Conservation (phyloP, 768 basidiomycete genomes). For the Suillus paluster region DNA sequence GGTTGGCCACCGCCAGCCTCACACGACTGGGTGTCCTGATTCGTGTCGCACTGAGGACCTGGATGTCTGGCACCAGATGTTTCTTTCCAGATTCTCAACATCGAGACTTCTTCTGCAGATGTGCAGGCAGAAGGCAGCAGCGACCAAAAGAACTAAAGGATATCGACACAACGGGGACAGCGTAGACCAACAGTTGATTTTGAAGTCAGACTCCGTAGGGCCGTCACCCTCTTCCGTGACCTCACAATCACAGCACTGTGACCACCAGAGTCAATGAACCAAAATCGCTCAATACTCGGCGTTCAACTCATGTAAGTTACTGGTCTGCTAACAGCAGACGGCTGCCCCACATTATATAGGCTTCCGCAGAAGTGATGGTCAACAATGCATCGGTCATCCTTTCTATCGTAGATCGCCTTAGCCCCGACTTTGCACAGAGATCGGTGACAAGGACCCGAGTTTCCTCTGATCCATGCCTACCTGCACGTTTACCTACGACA, state of each 20-base stretch:
- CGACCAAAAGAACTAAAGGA: background rate
- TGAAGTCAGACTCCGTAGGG: no score
- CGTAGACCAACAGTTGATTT: background rate
- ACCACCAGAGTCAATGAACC: background rate
- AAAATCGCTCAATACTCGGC: background rate
- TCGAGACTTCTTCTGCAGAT: conserved; percentile 21
- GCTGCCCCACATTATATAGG: background rate
- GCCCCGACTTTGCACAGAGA: conserved; percentile 19
- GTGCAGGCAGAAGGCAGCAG: background rate
- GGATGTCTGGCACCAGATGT: conserved; percentile 46
- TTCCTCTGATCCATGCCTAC: conserved; percentile 60
- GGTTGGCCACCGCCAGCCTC: conserved; percentile 31
- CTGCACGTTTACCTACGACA: conserved; percentile 68
- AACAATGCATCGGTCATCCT: conserved; percentile 53
- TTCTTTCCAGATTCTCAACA: conserved; percentile 57
- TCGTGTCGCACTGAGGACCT: conserved; percentile 13
- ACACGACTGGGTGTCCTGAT: conserved; percentile 32
- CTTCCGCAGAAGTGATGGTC: conserved; percentile 38
- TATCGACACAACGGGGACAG: background rate
- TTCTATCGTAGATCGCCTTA: conserved; percentile 31
- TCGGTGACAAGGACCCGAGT: conserved; percentile 45
- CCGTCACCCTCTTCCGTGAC: background rate
- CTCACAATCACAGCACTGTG: background rate
- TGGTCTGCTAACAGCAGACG: background rate
- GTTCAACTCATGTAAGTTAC: background rate